Evolutionary conservation across 257 asterid genomes (phyloP).

Genomic region (Buddleja alternifolia): DNA sequence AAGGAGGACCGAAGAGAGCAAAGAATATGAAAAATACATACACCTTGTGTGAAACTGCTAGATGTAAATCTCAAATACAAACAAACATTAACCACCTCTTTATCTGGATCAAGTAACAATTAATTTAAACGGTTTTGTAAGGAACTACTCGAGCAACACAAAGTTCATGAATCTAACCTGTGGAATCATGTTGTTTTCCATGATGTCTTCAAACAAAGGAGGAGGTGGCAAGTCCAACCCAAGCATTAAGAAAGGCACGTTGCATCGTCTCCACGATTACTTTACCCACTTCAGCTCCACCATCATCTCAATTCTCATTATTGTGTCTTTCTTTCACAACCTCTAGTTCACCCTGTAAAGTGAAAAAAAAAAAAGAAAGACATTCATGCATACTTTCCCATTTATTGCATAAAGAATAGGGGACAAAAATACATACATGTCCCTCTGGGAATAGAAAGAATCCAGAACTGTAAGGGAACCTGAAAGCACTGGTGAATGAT

Average conservation of each 20-base stretch:
- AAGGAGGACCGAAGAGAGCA: not conserved
- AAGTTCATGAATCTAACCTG: constrained; percentile 63
- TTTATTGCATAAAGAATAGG: not conserved
- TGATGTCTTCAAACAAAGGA: constrained; percentile 85
- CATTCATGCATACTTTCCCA: constrained; percentile 25
- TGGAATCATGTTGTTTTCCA: constrained; percentile 97
- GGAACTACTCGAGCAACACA: constrained; percentile 20
- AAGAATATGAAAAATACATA: not conserved
- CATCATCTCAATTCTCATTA: constrained; percentile 47
- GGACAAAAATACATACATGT: constrained; percentile 6
- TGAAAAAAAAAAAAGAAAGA: too few species aligned
- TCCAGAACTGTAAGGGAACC: constrained; percentile 37
- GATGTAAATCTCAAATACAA: constrained; percentile 21
- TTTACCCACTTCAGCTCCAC: constrained; percentile 42
- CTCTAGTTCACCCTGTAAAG: constrained; percentile 97
- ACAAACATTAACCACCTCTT: not conserved
- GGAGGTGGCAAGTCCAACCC: constrained; percentile 99
- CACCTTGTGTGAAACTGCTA: not conserved
- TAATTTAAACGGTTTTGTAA: not conserved
- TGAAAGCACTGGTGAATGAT: constrained; percentile 93
- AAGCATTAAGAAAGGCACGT: constrained; percentile 90
- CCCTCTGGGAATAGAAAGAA: not conserved
- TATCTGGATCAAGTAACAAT: constrained; percentile 5
- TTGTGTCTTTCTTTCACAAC: constrained; percentile 71
- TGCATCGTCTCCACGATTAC: constrained; percentile 57